A percentile compares a stretch with the other conserved stretches of the same genome.
These are phyloP conservation scores for Solanum dulcamara DNA, from an alignment of 257 asterid genomes.

Conservation along the genomic window DNA sequence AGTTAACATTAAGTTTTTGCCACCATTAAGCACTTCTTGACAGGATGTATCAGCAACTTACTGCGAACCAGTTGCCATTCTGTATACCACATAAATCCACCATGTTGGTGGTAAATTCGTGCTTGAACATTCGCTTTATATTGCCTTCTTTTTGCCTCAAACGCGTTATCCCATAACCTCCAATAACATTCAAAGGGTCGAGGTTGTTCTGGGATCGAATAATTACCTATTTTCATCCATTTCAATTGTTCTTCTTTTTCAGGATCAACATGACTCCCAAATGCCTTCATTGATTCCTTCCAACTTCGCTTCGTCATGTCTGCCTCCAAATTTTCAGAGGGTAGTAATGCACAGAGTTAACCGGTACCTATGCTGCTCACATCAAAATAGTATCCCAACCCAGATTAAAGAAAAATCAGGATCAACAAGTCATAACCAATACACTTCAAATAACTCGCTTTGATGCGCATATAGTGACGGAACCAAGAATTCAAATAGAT, in stretches of 20 bases:
- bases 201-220: constrained; percentile 7
- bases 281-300: constrained; percentile 35
- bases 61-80: constrained; percentile 16
- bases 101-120: background rate
- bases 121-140: constrained; percentile 2
- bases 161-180: constrained; percentile 12
- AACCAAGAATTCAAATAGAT: background rate
- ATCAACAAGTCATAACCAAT: background rate
- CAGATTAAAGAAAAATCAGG: background rate
- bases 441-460: background rate
- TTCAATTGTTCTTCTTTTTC: constrained; percentile 55
- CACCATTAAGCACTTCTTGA: background rate
- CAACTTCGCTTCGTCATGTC: constrained; percentile 29
- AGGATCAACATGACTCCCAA: constrained; percentile 46
- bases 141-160: constrained; percentile 9
- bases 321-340: background rate
- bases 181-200: constrained; percentile 11
- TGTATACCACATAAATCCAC: constrained; percentile 7
- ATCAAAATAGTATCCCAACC: background rate
- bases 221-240: constrained; percentile 56
- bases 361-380: background rate
- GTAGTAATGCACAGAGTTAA: background rate
- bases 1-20: background rate
- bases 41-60: constrained; percentile 18
- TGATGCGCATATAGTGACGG: background rate